Conservation (phyloP, 768 basidiomycete genomes). For the Melanogaster broomeanus region DNA sequence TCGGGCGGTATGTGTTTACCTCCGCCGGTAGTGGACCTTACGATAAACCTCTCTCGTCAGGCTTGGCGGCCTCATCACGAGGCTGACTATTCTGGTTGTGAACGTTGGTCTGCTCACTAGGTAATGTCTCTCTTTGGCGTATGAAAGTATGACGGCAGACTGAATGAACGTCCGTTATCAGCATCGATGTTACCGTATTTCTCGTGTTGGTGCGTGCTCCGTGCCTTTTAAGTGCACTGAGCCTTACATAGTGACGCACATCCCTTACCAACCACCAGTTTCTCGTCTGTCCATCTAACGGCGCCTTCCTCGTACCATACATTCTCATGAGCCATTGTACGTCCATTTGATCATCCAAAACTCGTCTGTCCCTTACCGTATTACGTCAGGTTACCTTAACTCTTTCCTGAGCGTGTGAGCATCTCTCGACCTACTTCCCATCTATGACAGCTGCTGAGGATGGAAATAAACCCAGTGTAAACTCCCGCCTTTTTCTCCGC, state of each 20-base stretch:
- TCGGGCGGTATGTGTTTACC: constrained; percentile 25
- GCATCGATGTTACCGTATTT: constrained; percentile 31
- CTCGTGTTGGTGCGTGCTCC: constrained; percentile 21
- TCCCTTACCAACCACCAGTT: constrained; percentile 21
- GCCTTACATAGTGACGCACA: neutral
- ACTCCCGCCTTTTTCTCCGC: constrained; percentile 29
- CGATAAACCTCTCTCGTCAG: constrained; percentile 11
- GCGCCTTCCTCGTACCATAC: constrained; percentile 37
- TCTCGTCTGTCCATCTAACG: constrained; percentile 36
- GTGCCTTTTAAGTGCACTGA: neutral
- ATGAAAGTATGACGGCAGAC: neutral
- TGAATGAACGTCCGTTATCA: constrained; percentile 11
- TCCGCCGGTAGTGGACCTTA: neutral
- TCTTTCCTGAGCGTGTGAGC: constrained; percentile 40
- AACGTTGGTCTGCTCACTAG: constrained; percentile 39
- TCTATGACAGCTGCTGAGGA: neutral
- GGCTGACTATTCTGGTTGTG: constrained; percentile 33
- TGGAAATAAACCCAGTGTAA: constrained; percentile 17
- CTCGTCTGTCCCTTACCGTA: too few species aligned
- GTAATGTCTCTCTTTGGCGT: constrained; percentile 11
- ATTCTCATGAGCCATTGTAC: constrained; percentile 40
- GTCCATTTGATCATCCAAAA: constrained; percentile 2
- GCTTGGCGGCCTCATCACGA: constrained; percentile 34
- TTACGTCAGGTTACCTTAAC: constrained; percentile 35
- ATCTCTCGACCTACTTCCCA: neutral